Conservation (phyloP, 2,329 filamentous ascomycete species). For the Conoideocrella luteorostrata region DNA sequence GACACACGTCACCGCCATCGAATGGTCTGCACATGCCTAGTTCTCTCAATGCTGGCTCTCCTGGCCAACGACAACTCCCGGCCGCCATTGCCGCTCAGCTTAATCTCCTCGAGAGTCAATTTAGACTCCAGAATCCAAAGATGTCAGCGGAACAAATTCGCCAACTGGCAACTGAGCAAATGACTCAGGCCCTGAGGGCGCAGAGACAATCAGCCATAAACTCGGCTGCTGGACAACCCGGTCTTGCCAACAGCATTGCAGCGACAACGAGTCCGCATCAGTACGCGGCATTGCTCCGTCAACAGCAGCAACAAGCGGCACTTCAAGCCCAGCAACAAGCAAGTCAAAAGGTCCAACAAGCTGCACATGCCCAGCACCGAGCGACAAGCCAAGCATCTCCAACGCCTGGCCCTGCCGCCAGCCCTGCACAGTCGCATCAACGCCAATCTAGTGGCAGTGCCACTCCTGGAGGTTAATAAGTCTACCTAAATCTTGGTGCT, state of each 20-base stretch:
- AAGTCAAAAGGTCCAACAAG: slow-evolving; percentile 19
- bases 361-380: slow-evolving; percentile 24
- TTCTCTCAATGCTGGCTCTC: slow-evolving; percentile 35
- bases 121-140: slow-evolving; percentile 44
- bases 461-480: slow-evolving; percentile 18
- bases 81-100: slow-evolving; percentile 43
- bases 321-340: slow-evolving; percentile 23
- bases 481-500: no score
- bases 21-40: slow-evolving; percentile 41
- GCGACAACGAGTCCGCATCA: slow-evolving; percentile 49
- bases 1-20: slow-evolving; percentile 38
- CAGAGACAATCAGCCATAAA: slow-evolving; percentile 49
- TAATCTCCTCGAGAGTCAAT: slow-evolving; percentile 44
- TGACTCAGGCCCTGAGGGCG: slow-evolving; percentile 40
- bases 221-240: slow-evolving; percentile 45
- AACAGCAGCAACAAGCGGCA: slow-evolving; percentile 47
- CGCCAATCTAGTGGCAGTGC: slow-evolving; percentile 34
- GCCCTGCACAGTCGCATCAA: slow-evolving; percentile 19
- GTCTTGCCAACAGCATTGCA: slow-evolving; percentile 41
- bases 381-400: slow-evolving; percentile 16
- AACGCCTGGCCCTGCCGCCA: slow-evolving; percentile 15
- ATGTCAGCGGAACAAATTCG: slow-evolving; percentile 43
- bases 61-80: slow-evolving; percentile 39
- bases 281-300: slow-evolving; percentile 51
- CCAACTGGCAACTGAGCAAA: slow-evolving; percentile 44